Conservation (phyloP, 208 protist genomes). For the Histomonas meleagridis region DNA sequence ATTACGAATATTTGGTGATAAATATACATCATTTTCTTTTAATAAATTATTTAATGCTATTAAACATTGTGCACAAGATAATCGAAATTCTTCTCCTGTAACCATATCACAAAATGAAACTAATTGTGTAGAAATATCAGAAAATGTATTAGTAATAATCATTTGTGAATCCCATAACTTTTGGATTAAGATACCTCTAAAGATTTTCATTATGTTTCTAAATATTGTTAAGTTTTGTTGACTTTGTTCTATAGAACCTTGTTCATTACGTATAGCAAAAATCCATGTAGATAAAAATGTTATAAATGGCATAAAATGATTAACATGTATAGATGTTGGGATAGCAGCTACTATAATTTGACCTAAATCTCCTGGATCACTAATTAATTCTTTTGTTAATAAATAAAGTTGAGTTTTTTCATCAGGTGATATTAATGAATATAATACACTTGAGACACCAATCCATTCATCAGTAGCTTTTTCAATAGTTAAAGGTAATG, state of each 20-base stretch:
- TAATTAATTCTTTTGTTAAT: background rate
- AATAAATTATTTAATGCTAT: background rate
- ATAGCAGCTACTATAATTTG: background rate
- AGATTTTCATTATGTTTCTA: background rate
- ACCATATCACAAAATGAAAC: background rate
- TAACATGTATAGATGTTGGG: background rate
- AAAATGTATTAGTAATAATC: background rate
- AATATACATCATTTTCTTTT: too few species aligned
- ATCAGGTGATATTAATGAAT: background rate
- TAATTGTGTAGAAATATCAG: background rate
- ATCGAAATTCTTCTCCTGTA: background rate
- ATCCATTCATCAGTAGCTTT: background rate
- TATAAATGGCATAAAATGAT: background rate
- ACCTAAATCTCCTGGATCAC: background rate
- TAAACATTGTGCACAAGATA: background rate
- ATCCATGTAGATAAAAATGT: background rate
- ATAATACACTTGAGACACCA: background rate
- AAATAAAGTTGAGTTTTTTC: background rate
- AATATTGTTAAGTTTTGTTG: background rate
- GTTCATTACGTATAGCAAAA: background rate
- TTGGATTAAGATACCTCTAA: background rate
- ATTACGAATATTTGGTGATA: background rate
- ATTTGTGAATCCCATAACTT: background rate
- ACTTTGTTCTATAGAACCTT: background rate
- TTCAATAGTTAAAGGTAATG: background rate